Base-by-base conservation (phyloP, 2,329 filamentous ascomycete genomes). In the Cercospora canescens region DNA sequence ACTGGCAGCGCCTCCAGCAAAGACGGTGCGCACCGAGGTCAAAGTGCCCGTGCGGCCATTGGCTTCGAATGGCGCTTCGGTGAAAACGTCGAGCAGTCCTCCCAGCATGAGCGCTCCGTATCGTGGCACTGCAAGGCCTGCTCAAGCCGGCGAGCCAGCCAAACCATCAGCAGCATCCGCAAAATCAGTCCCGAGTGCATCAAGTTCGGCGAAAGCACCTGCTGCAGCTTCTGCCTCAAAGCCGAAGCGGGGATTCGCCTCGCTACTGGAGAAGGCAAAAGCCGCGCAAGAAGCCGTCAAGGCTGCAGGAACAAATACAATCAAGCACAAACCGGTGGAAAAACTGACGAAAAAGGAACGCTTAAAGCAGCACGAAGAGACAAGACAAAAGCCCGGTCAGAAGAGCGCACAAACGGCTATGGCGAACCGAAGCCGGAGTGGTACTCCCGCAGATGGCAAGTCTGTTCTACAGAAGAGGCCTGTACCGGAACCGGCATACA, bases 301-400 rank as follows among this genome's bases (percentile, higher is more conserved):
- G 87, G 81, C 85, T 82, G n/a, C 85, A 85, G 71, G 77, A 62
- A 83, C 90, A 26, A 90, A 89, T 63, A 88, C 87, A 71, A 91
- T 93, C 70, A 90, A 92, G 75, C 90, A 93, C 77, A 92, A 92
- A 76, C 84, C 89, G 21, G 85, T 88, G 1, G 90, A 91, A 71
- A 90, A 88, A 73, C 78, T 84, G n/a, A 79, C 84, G 6, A 82
- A 80, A 67, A 90, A 88, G 67, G 84, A 88, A 67, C 83, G 86
- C 30, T 80, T 70, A 55, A 71, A 71, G 30, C 39, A 73, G 37
- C 64, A 69, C 37, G 71, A 73, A 54, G 79, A 80, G 30, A 84
- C 85, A 55, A 78, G 74, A 74, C 80, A 60, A 79, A 82, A 72
- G 74, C 75, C 16, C 79, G 81, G 71, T 75, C 78, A 52, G 77